Base-by-base conservation (phyloP, 441 rosid genomes). In the Pelargonium myrrhifolium region DNA sequence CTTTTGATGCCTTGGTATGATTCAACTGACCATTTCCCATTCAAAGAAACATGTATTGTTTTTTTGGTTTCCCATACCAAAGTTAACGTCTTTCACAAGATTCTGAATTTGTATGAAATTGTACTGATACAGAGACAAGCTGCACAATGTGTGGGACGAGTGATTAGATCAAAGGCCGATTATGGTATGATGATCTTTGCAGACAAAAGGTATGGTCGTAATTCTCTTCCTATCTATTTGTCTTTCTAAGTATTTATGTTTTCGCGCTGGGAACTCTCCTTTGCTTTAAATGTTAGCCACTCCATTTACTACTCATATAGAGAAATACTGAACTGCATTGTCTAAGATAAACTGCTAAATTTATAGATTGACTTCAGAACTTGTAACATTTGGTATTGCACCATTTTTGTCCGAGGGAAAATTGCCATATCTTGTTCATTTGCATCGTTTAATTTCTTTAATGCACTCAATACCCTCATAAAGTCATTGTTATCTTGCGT, bases 161-260 rank as follows among this genome's bases (percentile, higher is more conserved):
- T 93, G 39, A 93, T 93, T 78, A 81, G 97, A 72, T 93, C 97
- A 61, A 93, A 93, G 80, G 96, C 99, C 47, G 99, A 93, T 77
- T 93, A 93, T 79, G 99, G 99, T 58, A 93, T 93, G 99, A 93
- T 93, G 99, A 87, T 93, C 77, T 93, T 93, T 80, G 95, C 99
- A 45, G 97, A 91, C 80, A 91, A 93, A 79, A 86, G 99, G 96
- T 87, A 73, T 69, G 56, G 26, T 4, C 3, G n/a, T 12, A 9
- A 9, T 45, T 12, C n/a, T 8, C 12, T 45, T 14, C 12, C n/a
- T 11, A 45, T 45, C 51, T 45, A 14, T 45, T 45, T 45, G 0
- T 9, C 51, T 45, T 12, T 12, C 12, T 4, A 28, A 28, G 31
- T 28, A 28, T 28, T 28, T 28, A 2, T 4, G 2, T 28, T 1